phyloP scores from a whole-genome alignment of 306 rosid species.

The Psophocarpus tetragonolobus region DNA sequence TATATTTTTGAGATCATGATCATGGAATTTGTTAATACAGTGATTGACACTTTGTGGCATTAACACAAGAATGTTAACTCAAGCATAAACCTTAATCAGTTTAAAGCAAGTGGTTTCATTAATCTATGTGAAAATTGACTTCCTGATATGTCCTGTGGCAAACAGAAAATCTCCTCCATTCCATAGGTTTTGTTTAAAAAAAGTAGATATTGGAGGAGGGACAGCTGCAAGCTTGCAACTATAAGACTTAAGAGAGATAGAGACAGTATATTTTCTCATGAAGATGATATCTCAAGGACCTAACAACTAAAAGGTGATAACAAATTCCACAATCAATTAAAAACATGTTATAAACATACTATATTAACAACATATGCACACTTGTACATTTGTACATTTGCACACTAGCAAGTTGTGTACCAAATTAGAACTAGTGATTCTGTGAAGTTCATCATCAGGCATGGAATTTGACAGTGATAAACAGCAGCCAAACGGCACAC shows the following conservation, averaged over 20 bases:
- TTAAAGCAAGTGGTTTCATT: conserved; percentile 14
- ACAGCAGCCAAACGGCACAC: conserved; percentile 2
- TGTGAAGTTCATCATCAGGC: conserved; percentile 29
- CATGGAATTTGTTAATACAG: too few species aligned
- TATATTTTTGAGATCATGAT: too few species aligned
- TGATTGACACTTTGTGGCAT: too few species aligned
- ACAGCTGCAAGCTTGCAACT: conserved; percentile 24
- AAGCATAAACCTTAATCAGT: neutral
- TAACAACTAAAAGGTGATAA: conserved; percentile 39
- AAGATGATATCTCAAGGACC: conserved; percentile 38
- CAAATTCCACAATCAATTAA: neutral
- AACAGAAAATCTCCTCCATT: neutral
- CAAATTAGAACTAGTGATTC: conserved; percentile 29
- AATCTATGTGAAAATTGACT: conserved; percentile 29
- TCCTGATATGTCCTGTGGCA: conserved; percentile 24
- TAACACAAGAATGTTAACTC: too few species aligned
- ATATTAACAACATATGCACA: too few species aligned
- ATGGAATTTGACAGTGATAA: conserved; percentile 39
- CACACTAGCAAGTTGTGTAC: conserved; percentile 5
- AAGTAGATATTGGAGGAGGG: conserved; percentile 24
- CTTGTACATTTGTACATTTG: neutral
- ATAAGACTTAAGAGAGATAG: conserved; percentile 5
- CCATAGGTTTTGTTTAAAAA: conserved; percentile 36
- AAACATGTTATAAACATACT: conserved; percentile 26
- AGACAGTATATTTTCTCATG: conserved; percentile 37